A percentile compares a stretch with the other conserved stretches of the same genome.
Conservation (phyloP, 148 eudicot genomes). For the Drosera capensis region DNA sequence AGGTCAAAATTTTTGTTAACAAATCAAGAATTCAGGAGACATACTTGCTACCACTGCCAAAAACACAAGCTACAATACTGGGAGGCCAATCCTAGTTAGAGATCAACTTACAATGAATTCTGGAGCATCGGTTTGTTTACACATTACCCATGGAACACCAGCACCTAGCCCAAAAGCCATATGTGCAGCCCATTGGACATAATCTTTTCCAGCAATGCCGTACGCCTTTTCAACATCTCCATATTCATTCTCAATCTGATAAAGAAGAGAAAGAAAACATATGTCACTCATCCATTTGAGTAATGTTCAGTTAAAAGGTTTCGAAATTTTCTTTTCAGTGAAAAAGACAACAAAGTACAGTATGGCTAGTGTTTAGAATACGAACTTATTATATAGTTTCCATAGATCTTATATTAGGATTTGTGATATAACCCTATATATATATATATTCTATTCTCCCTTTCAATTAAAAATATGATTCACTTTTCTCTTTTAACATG, state of each 20-base stretch:
- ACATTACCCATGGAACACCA: conserved; percentile 99
- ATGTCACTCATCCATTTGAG: too few species aligned
- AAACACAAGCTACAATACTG: neutral
- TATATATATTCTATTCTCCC: too few species aligned
- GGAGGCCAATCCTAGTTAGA: neutral
- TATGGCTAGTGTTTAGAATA: too few species aligned
- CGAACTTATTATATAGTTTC: too few species aligned
- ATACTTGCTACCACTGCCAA: too few species aligned
- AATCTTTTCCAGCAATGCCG: conserved; percentile 57
- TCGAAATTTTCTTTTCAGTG: too few species aligned
- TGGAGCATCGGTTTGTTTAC: conserved; percentile 94
- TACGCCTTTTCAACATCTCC: conserved; percentile 60
- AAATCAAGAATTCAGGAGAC: too few species aligned
- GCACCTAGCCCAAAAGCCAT: conserved; percentile 87
- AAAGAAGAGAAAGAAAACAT: conserved; percentile 4
- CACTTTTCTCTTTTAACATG: neutral
- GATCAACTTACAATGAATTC: conserved; percentile 46
- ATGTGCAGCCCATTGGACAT: conserved; percentile 82
- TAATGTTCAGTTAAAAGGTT: too few species aligned
- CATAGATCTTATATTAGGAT: too few species aligned
- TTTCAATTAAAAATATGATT: neutral
- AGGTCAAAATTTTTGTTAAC: too few species aligned
- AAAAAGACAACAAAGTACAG: too few species aligned
- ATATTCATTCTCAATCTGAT: conserved; percentile 92
- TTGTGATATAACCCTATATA: too few species aligned